Evolutionary conservation across 1,139 yeast genomes (phyloP).

Genomic region (Lodderomyces margitis): DNA sequence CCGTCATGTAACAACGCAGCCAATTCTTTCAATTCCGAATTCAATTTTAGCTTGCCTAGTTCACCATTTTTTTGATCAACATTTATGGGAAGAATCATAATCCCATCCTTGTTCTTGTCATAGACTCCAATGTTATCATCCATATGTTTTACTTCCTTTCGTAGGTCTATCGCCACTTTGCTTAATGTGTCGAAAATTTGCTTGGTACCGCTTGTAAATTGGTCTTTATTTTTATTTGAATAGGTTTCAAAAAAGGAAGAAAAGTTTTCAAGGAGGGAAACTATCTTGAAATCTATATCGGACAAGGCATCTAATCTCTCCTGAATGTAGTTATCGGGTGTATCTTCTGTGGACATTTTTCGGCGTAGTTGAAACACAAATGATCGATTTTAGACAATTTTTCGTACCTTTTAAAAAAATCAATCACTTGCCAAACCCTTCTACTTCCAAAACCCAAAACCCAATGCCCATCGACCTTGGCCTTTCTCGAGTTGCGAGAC

Average conservation of each 20-base stretch:
- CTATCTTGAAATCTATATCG: slow-evolving; percentile 44
- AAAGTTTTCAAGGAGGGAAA: slow-evolving; percentile 40
- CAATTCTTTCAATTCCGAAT: slow-evolving; percentile 33
- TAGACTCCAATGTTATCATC: slow-evolving; percentile 56
- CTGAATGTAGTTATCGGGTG: slow-evolving; percentile 35
- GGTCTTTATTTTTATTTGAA: slow-evolving; percentile 24
- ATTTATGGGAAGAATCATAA: slow-evolving; percentile 57
- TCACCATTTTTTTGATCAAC: slow-evolving; percentile 63
- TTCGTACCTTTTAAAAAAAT: not conserved
- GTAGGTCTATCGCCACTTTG: slow-evolving; percentile 45
- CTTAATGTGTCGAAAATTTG: slow-evolving; percentile 34
- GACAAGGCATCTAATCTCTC: slow-evolving; percentile 45
- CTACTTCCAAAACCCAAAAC: not conserved
- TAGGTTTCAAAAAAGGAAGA: slow-evolving; percentile 42
- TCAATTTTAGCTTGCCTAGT: slow-evolving; percentile 50
- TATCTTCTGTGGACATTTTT: slow-evolving; percentile 13
- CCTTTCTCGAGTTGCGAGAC: slow-evolving; percentile 53
- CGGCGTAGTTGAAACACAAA: not conserved
- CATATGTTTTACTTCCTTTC: slow-evolving; percentile 56
- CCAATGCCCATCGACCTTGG: slow-evolving; percentile 56
- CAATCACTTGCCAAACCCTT: not conserved
- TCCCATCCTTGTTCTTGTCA: slow-evolving; percentile 42
- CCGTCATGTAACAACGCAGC: slow-evolving; percentile 15
- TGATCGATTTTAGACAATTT: not conserved
- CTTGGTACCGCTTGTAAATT: slow-evolving; percentile 30